Conservation (phyloP, 1,284 basidiomycete genomes). For the Leccinum variabile region DNA sequence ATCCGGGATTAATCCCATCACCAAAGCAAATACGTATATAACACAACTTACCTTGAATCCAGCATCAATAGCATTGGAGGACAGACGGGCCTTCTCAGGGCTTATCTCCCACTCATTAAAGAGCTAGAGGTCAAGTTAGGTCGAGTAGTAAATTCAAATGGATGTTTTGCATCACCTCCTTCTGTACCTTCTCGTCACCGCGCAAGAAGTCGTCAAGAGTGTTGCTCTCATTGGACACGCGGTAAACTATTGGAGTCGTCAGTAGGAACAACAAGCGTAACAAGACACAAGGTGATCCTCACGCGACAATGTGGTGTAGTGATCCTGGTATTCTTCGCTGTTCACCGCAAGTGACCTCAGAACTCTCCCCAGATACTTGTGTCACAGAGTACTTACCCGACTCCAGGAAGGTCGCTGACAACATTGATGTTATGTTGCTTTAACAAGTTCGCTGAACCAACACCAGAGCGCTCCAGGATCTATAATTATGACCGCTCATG, state of each 20-base stretch:
- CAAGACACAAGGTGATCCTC: conserved; percentile 20
- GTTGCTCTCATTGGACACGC: conserved; percentile 62
- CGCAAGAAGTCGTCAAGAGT: conserved; percentile 71
- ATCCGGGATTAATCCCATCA: neutral
- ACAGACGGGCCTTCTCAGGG: conserved; percentile 65
- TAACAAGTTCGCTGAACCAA: conserved; percentile 55
- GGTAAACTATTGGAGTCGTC: conserved; percentile 51
- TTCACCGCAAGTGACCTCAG: conserved; percentile 5
- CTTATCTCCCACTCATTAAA: conserved; percentile 69
- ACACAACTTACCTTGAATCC: conserved; percentile 58
- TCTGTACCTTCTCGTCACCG: conserved; percentile 58
- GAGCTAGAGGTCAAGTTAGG: conserved; percentile 37
- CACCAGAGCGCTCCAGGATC: conserved; percentile 71
- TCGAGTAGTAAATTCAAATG: neutral
- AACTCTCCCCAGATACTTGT: neutral
- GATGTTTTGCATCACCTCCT: conserved; percentile 39
- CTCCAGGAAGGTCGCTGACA: conserved; percentile 68
- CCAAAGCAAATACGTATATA: neutral
- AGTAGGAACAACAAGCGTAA: neutral
- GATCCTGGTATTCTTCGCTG: conserved; percentile 72
- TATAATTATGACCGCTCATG: conserved; percentile 22
- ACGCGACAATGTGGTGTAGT: conserved; percentile 69
- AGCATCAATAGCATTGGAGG: conserved; percentile 71
- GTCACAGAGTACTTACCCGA: conserved; percentile 47
- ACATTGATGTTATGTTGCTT: conserved; percentile 58